Base-by-base conservation (phyloP, 148 eudicot genomes). In the Euryodendron excelsum region DNA sequence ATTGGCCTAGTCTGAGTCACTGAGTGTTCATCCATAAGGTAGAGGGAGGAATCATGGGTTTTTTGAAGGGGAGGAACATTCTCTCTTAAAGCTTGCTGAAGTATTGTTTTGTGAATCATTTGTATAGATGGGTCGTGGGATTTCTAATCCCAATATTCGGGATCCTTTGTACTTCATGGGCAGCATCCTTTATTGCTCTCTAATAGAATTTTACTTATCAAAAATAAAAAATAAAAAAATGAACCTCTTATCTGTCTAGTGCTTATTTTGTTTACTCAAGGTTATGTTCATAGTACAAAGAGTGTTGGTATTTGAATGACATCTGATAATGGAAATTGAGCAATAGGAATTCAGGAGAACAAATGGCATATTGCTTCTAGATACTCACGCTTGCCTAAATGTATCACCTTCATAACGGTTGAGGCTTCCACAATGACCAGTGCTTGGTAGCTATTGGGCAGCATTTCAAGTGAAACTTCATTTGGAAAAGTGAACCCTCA, bases 1-100 rank as follows among this genome's bases (percentile, higher is more conserved):
- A 93, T 74, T 96, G 99, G 99, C 97, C 93, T 41, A 98, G 98
- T 82, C 85, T 96, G 83, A 96, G 82, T 79, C 80, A 88, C 11
- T 90, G 85, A 90, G n/a, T n/a, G n/a, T n/a, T n/a, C n/a, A n/a
- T n/a, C n/a, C n/a, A n/a, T n/a, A n/a, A n/a, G n/a, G n/a, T n/a
- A n/a, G n/a, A n/a, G n/a, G n/a, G n/a, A n/a, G n/a, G n/a, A n/a
- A n/a, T n/a, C n/a, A n/a, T n/a, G n/a, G n/a, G n/a, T n/a, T n/a
- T n/a, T n/a, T n/a, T n/a, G n/a, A n/a, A n/a, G n/a, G n/a, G n/a
- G n/a, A n/a, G n/a, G n/a, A n/a, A n/a, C n/a, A n/a, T n/a, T n/a
- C n/a, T n/a, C n/a, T n/a, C n/a, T n/a, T n/a, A n/a, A n/a, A n/a
- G n/a, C n/a, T n/a, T n/a, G n/a, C n/a, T n/a, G n/a, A n/a, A n/a